phyloP scores from a whole-genome alignment of 257 asterid genomes.

The Cinchona pubescens region DNA sequence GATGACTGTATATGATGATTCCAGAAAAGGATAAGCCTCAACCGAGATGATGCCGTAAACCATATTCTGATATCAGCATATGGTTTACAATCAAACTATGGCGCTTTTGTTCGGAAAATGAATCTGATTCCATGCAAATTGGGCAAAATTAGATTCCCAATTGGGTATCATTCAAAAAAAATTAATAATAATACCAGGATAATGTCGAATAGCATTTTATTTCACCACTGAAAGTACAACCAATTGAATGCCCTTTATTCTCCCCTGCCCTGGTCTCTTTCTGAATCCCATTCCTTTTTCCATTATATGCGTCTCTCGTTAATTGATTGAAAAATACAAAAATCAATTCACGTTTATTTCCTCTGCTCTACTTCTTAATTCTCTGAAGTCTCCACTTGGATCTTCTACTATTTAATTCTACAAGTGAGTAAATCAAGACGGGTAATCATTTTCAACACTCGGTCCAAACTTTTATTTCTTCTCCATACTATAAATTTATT shows the following conservation, averaged over 20 bases:
- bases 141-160: neutral
- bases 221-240: neutral
- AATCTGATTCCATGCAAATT: neutral
- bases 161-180: neutral
- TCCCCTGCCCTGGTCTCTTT: constrained; percentile 15
- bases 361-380: neutral
- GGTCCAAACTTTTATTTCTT: neutral
- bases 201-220: neutral
- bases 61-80: neutral
- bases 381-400: neutral
- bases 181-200: neutral
- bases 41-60: neutral
- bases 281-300: constrained; percentile 24
- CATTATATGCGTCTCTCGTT: constrained; percentile 6
- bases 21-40: neutral
- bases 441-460: neutral
- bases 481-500: too few species aligned
- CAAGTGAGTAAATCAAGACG: neutral
- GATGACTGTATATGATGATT: too few species aligned
- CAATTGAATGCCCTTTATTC: constrained; percentile 17
- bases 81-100: neutral
- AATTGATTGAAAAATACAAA: neutral
- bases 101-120: neutral
- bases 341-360: too few species aligned
- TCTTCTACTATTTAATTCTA: neutral